Evolutionary conservation across 768 basidiomycete genomes (phyloP).

Genomic region (Coprinellus micaceus): DNA sequence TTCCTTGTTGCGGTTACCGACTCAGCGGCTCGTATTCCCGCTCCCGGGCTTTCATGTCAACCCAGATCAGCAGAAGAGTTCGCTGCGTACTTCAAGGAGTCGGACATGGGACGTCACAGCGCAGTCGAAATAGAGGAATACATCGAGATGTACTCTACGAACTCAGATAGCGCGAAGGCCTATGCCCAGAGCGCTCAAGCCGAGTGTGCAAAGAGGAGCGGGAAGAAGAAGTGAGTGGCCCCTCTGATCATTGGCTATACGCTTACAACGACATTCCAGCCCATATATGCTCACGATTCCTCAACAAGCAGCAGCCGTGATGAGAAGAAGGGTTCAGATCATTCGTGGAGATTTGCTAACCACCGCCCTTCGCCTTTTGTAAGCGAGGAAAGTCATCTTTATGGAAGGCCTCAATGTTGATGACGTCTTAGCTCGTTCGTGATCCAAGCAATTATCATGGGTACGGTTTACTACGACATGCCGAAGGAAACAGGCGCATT

Average conservation of each 20-base stretch:
- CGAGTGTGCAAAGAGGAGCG: slow-evolving; percentile 48
- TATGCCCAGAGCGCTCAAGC: slow-evolving; percentile 46
- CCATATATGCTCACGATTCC: slow-evolving; percentile 42
- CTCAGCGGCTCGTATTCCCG: slow-evolving; percentile 52
- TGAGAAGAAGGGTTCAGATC: slow-evolving; percentile 44
- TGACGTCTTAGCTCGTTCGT: slow-evolving; percentile 42
- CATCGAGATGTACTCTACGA: slow-evolving; percentile 38
- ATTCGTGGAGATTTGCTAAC: slow-evolving; percentile 36
- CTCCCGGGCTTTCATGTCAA: slow-evolving; percentile 36
- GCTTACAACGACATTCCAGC: slow-evolving; percentile 19
- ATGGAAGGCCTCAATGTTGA: neutral
- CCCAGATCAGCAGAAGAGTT: slow-evolving; percentile 61
- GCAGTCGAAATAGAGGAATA: slow-evolving; percentile 45
- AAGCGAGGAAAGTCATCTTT: slow-evolving; percentile 8
- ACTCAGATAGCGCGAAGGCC: slow-evolving; percentile 35
- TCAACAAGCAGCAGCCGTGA: slow-evolving; percentile 44
- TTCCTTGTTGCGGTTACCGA: slow-evolving; percentile 64
- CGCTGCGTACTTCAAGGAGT: slow-evolving; percentile 42
- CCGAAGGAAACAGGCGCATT: slow-evolving; percentile 53
- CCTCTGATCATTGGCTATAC: neutral
- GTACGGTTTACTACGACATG: slow-evolving; percentile 61
- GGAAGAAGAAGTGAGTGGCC: slow-evolving; percentile 28
- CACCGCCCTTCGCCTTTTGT: slow-evolving; percentile 33
- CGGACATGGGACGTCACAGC: slow-evolving; percentile 39
- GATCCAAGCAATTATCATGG: slow-evolving; percentile 49